Evolutionary conservation across 805 yeast genomes (phyloP).

Genomic region (Pachysolen tannophilus): DNA sequence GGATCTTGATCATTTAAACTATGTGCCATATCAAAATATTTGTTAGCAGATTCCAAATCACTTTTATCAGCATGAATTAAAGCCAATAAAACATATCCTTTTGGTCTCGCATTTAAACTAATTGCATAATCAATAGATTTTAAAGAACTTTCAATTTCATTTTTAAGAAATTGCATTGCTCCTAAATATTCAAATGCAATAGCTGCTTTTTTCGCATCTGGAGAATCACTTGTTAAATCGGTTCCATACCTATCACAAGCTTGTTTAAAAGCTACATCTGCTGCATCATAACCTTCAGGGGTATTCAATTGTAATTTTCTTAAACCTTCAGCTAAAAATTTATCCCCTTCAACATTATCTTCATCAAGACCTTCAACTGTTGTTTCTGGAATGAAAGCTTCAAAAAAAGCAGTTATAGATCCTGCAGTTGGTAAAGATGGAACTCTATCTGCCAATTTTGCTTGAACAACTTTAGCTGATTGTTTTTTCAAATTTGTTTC

Average conservation of each 20-base stretch:
- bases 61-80: constrained; percentile 77
- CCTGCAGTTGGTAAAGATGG: constrained; percentile 73
- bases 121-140: constrained; percentile 59
- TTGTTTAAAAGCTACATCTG: constrained; percentile 49
- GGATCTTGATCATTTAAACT: constrained; percentile 61
- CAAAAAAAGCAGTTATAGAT: constrained; percentile 77
- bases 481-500: constrained; percentile 82
- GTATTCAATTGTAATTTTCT: constrained; percentile 39
- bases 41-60: constrained; percentile 47
- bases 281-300: constrained; percentile 52
- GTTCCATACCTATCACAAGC: constrained; percentile 38
- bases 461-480: constrained; percentile 65
- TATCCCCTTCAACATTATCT: constrained; percentile 49
- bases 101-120: constrained; percentile 63
- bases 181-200: constrained; percentile 80
- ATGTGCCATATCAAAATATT: constrained; percentile 67
- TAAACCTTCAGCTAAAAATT: constrained; percentile 58
- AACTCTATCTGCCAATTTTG: constrained; percentile 41
- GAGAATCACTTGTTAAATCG: constrained; percentile 24
- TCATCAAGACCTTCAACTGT: constrained; percentile 40
- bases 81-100: constrained; percentile 77
- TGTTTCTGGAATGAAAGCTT: constrained; percentile 64
- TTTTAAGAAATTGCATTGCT: constrained; percentile 75
- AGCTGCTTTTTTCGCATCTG: constrained; percentile 41
- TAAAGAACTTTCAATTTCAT: constrained; percentile 59